Evolutionary conservation across 1,284 basidiomycete genomes (phyloP), one percentile per base, ranked within the genome.

Genomic region (Jaminaea rosea): DNA sequence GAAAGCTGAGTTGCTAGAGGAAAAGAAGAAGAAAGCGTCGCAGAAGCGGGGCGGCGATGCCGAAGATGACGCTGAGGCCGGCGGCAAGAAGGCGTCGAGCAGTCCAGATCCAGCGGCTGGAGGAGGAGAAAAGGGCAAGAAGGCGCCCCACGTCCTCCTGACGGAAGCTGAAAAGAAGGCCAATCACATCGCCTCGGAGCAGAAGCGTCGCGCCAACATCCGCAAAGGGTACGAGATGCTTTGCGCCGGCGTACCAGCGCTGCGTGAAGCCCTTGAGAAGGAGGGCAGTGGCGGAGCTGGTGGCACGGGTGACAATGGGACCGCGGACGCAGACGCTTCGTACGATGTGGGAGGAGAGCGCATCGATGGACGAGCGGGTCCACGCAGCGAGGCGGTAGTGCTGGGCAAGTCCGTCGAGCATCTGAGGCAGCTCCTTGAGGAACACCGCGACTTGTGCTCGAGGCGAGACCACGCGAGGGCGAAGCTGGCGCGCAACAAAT

Each of bases 111-210:
- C 23, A 37, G 13, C 8, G n/a, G n/a, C n/a, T n/a, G n/a, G n/a
- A n/a, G 26, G 24, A 4, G 46, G 46, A 11, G 46, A 26, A 21
- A 48, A 46, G 28, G 36, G 31, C 27, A 37, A 50, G 23, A 42
- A 48, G 42, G 26, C 84, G 46, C 24, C 84, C 76, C 68, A 74
- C 61, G 52, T 59, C 0, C 76, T 88, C 8, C 79, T 91, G 21
- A 85, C 86, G 8, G 84, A 83, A 8, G 87, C 86, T 0, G 88
- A 91, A 72, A 91, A 91, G 74, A 82, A 88, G 26, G 82, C 88
- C n/a, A 91, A 91, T 73, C 88, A 91, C 76, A 91, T 91, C 77
- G 84, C 88, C 78, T 88, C 85, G 10, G 88, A 91, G 76, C 88
- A 91, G 75, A 89, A 88, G 73, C 83, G 88, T 2, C 81, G 88